Conservation (phyloP, 805 yeast genomes). For the Wickerhamomyces tratensis region DNA sequence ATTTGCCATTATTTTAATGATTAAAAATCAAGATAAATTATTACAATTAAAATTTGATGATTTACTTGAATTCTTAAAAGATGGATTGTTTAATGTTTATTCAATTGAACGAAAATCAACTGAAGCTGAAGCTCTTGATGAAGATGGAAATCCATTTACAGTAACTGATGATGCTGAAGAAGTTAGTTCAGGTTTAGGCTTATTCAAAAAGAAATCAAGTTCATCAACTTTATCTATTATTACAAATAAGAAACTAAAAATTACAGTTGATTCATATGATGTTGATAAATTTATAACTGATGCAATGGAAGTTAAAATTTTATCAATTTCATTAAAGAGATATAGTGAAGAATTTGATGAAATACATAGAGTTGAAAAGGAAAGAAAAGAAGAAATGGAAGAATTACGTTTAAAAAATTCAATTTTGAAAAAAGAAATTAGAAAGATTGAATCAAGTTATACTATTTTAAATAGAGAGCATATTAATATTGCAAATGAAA, state of each 20-base stretch:
- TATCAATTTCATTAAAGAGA: conserved; percentile 63
- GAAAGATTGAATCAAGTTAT: conserved; percentile 61
- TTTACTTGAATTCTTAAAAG: conserved; percentile 69
- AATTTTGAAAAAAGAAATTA: conserved; percentile 60
- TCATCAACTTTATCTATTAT: conserved; percentile 2
- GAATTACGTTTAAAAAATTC: conserved; percentile 63
- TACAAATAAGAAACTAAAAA: conserved; percentile 2
- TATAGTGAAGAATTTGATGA: conserved; percentile 70
- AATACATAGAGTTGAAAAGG: conserved; percentile 65
- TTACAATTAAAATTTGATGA: conserved; percentile 64
- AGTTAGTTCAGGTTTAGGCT: conserved; percentile 7
- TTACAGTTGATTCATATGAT: conserved; percentile 33
- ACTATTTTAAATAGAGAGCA: conserved; percentile 73
- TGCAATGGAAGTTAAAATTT: conserved; percentile 62
- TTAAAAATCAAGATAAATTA: conserved; percentile 52
- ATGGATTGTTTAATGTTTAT: conserved; percentile 66
- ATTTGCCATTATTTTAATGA: conserved; percentile 75
- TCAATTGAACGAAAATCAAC: conserved; percentile 25
- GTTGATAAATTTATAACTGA: conserved; percentile 71
- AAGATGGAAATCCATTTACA: background rate
- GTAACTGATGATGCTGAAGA: conserved; percentile 10
- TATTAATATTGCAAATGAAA: conserved; percentile 74
- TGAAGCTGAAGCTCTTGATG: conserved; percentile 19
- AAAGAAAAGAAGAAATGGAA: conserved; percentile 55
- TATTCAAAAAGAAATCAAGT: conserved; percentile 8